Percentiles rank a stretch among this genome's conserved stretches.
These are phyloP conservation scores for Solanum hybrid DNA, from an alignment of 305 asterid genomes.

Conservation along the genomic window DNA sequence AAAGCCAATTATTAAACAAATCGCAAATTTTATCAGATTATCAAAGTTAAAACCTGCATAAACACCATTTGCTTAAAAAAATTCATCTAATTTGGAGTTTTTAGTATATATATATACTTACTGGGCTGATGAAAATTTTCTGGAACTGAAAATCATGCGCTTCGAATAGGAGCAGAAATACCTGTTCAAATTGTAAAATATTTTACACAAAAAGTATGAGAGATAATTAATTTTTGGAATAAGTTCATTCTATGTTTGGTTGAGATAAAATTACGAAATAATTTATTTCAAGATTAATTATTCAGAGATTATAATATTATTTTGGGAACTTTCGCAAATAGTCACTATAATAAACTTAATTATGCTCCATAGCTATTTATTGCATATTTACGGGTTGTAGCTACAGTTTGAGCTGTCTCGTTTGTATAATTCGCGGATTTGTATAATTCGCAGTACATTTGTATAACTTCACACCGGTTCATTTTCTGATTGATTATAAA, in stretches of 20 bases:
- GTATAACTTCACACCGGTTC: too few relatives aligned
- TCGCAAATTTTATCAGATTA: background rate
- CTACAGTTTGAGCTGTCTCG: accelerated
- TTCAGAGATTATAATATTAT: background rate
- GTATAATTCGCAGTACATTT: too few relatives aligned
- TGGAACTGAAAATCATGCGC: background rate
- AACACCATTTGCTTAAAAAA: background rate
- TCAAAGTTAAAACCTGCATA: background rate
- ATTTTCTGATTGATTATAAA: too few relatives aligned
- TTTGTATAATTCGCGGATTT: too few relatives aligned
- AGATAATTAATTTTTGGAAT: background rate
- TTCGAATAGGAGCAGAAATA: background rate
- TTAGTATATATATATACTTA: background rate
- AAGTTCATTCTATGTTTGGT: background rate
- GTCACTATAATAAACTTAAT: too few relatives aligned
- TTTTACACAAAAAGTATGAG: background rate
- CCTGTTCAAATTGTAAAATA: background rate
- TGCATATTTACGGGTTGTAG: too few relatives aligned
- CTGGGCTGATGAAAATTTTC: background rate
- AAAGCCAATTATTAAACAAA: background rate
- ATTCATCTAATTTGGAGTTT: background rate
- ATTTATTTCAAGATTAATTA: too few relatives aligned
- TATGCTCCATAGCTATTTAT: accelerated
- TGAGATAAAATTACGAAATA: too few relatives aligned
- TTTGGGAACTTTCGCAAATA: too few relatives aligned